Evolutionary conservation across 2,329 filamentous ascomycete species (phyloP).

Genomic region (Pyrenophora seminiperda): DNA sequence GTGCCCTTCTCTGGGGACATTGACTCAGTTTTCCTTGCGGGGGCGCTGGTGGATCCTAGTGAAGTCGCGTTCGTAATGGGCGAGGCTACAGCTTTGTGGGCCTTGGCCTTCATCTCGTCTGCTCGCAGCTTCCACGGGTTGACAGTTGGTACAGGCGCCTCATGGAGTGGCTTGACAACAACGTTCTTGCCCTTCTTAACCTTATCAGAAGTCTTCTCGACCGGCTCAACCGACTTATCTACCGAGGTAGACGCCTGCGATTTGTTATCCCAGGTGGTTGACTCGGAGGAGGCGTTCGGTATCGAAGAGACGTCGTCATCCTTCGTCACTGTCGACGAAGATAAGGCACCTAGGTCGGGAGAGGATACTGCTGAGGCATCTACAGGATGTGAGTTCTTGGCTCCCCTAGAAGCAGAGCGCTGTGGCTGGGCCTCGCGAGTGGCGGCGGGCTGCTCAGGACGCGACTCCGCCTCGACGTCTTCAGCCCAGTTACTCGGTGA

Average conservation of each 20-base stretch:
- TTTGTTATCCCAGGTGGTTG: constrained; percentile 69
- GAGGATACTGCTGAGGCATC: constrained; percentile 51
- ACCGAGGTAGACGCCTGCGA: constrained; percentile 66
- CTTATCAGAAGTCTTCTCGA: constrained; percentile 60
- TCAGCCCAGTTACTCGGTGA: constrained; percentile 53
- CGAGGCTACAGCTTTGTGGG: constrained; percentile 51
- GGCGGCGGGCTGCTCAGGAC: constrained; percentile 33
- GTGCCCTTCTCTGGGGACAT: constrained; percentile 28
- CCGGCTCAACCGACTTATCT: constrained; percentile 63
- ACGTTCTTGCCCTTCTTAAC: constrained; percentile 51
- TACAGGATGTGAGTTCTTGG: constrained; percentile 18
- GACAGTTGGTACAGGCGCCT: constrained; percentile 80
- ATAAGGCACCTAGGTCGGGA: constrained; percentile 60
- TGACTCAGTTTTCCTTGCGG: constrained; percentile 34
- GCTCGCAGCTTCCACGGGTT: constrained; percentile 87
- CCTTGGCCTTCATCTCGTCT: constrained; percentile 66
- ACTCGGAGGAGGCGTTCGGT: constrained; percentile 67
- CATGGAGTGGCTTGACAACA: constrained; percentile 68
- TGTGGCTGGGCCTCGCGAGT: constrained; percentile 29
- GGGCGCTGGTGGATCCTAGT: constrained; percentile 13
- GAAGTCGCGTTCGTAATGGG: constrained; percentile 27
- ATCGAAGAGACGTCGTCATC: constrained; percentile 66
- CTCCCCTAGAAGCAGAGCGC: constrained; percentile 23
- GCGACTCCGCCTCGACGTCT: constrained; percentile 52
- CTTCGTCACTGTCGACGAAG: constrained; percentile 60